Conservation (phyloP, 129 eudicot genomes). For the Saussurea involucrata region DNA sequence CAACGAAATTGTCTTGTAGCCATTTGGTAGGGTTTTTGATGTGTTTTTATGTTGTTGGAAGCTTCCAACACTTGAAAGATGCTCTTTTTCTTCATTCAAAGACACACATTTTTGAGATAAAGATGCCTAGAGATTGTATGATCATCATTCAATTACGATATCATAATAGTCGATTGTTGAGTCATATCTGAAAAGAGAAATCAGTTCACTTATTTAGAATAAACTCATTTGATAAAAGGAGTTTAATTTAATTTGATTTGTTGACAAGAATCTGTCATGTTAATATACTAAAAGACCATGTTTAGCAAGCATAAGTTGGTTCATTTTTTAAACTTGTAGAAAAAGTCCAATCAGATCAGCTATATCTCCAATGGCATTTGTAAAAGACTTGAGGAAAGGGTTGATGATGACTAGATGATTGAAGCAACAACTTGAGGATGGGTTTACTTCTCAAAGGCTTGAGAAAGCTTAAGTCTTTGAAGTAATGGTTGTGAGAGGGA, state of each 20-base stretch:
- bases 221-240: background rate
- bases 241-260: too few relatives aligned
- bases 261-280: too few relatives aligned
- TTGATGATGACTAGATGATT: too few relatives aligned
- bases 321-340: background rate
- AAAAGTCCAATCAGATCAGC: too few relatives aligned
- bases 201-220: background rate
- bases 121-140: conserved; percentile 30
- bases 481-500: too few relatives aligned
- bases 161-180: background rate
- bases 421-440: too few relatives aligned
- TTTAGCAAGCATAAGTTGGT: too few relatives aligned
- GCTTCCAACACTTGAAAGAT: conserved; percentile 30
- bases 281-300: too few relatives aligned
- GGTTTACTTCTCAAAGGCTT: too few relatives aligned
- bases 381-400: too few relatives aligned
- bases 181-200: background rate
- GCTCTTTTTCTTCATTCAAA: conserved; percentile 20
- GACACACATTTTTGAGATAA: conserved; percentile 15
- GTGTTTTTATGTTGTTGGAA: conserved; percentile 35
- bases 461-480: too few relatives aligned
- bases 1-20: conserved; percentile 29
- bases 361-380: too few relatives aligned
- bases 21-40: conserved; percentile 29
- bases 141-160: background rate